Base-by-base conservation (phyloP, 2,329 filamentous ascomycete genomes). In the Claviceps sp. region DNA sequence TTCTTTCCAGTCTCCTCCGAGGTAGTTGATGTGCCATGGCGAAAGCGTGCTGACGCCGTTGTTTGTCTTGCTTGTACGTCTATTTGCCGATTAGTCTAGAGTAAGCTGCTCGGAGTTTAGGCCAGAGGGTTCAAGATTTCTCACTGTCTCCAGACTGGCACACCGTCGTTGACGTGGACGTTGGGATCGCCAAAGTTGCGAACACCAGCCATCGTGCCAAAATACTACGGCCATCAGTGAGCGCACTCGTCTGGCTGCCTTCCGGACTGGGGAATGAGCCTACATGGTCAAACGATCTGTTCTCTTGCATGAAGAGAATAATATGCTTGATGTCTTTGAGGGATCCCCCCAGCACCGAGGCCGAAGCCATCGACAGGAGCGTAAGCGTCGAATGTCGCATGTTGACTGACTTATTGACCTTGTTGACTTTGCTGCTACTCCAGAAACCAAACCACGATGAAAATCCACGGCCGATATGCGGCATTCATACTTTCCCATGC, bases 271-370 rank as follows among this genome's bases (percentile, higher is more conserved):
- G 8, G 10, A 37, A 17, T 8, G 14, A n/a, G 43, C 62, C 47
- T 51, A 64, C 63, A 19, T 65, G 64, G 50, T 65, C 62, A 48
- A 66, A 61, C 1, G 64, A 64, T 17, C 64, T 55, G 46, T 66
- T 66, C 50, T 66, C 74, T 58, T 78, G 74, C 76, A 78, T 79
- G 57, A 78, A 76, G 40, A 79, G 70, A n/a, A 79, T 68, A 37
- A 78, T 75, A 69, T 79, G 76, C 50, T 78, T 71, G 54, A 79
- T 73, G 52, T 78, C 74, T 30, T 66, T 67, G 41, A 76, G 63
- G 3, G 71, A 72, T 4, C 65, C 68, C 5, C 66, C 69, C 5
- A 54, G 53, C 4, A 55, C 57, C 24, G 59, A 41, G 48, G 53
- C 54, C 43, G 57, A 56, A 47, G 57, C 58, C 56, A 63, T 22